Base-by-base conservation (phyloP, 2,329 filamentous ascomycete genomes). In the Thermoascus crustaceus region DNA sequence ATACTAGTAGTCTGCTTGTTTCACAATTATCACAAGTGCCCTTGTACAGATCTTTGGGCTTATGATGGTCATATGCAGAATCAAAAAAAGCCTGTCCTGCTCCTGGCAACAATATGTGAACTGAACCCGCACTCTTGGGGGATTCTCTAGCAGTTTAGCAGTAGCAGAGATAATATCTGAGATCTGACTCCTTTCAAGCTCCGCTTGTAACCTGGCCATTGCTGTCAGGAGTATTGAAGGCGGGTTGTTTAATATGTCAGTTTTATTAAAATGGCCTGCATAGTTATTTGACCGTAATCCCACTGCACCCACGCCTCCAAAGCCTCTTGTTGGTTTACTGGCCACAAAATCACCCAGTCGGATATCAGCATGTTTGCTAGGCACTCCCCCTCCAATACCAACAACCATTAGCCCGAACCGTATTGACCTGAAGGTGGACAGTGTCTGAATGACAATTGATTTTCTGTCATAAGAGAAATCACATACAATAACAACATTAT, bases 301-400 rank as follows among this genome's bases (percentile, higher is more conserved):
- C 32, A 48, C 36, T 48, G 46, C 11, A 48, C 35, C 20, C n/a
- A 52, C 49, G 5, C 50, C 50, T 3, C 40, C 40, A 30, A 39
- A 44, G 22, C 30, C 32, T 3, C 41, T 42, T 21, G 34, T 35
- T 13, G 50, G 50, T 21, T 43, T 30, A 30, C 52, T 50, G 4
- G 53, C 48, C 8, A 53, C 52, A 7, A 53, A 41, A 42, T 52
- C 47, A 7, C 52, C 49, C 4, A 55, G 34, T 11, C 43, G 37
- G 5, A 53, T 43, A 29, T 53, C 46, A 26, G 23, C 18, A 8
- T 34, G 27, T 13, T 26, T 11, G 13, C 34, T 35, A 5, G 50
- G 48, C 18, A 51, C 40, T 13, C 52, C 52, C 4, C 50, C 48
- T 3, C 49, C 50, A 32, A 53, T 48, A 3, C 52, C 52, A 10